These are phyloP conservation scores for Mimosa bimucronata DNA, from an alignment of 306 rosid species.

Conservation along the genomic window DNA sequence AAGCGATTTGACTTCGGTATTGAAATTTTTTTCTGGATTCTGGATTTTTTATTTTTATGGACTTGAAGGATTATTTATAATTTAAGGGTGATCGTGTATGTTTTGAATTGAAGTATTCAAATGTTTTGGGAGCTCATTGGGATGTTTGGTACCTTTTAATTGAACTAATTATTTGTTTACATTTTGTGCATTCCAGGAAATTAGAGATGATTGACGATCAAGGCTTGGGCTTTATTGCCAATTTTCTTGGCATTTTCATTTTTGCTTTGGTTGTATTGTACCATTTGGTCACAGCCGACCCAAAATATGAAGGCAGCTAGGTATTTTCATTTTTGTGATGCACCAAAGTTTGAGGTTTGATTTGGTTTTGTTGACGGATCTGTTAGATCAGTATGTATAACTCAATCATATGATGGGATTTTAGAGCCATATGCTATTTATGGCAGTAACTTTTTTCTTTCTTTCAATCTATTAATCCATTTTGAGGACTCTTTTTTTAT, in stretches of 20 bases:
- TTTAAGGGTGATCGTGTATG: not conserved
- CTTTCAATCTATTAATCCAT: not conserved
- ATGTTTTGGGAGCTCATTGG: not conserved
- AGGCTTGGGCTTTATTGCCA: conserved; percentile 50
- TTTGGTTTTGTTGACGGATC: conserved; percentile 32
- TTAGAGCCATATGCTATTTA: not conserved
- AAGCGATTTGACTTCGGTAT: too few species aligned
- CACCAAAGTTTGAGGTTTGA: conserved; percentile 10
- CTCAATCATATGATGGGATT: not conserved
- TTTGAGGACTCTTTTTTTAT: not conserved
- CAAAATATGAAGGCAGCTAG: conserved; percentile 47
- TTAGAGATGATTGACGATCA: conserved; percentile 49
- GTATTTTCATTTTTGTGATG: conserved; percentile 20
- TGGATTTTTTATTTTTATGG: too few species aligned
- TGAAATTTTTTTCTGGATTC: too few species aligned
- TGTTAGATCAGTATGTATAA: not conserved
- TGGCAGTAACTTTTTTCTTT: not conserved
- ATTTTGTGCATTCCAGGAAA: conserved; percentile 22
- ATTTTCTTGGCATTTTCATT: conserved; percentile 49
- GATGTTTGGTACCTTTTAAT: not conserved
- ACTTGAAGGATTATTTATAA: not conserved
- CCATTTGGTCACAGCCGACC: conserved; percentile 42
- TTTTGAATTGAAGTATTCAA: not conserved
- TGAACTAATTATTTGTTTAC: not conserved
- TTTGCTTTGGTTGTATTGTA: conserved; percentile 48